These are phyloP conservation scores for Rhizoctonia solani DNA, from an alignment of 1,284 basidiomycete species.

Conservation along the genomic window DNA sequence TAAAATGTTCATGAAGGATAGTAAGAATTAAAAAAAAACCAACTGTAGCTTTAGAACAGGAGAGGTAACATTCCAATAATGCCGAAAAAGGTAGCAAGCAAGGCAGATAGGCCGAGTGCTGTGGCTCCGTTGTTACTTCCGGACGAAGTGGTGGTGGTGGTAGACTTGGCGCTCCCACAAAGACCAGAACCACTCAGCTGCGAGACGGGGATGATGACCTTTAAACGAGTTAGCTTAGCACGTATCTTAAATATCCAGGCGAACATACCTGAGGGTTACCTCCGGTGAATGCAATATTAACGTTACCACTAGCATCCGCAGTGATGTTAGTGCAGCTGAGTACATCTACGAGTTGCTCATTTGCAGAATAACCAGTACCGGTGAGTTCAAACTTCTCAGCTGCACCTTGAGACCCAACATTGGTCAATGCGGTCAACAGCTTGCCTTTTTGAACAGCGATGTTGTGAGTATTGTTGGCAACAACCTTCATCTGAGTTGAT, in stretches of 20 bases:
- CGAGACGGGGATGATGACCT: slow-evolving; percentile 36
- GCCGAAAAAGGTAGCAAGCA: not conserved
- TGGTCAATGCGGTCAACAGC: slow-evolving; percentile 67
- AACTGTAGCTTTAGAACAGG: not conserved
- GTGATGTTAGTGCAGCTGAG: slow-evolving; percentile 57
- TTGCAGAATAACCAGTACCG: slow-evolving; percentile 51
- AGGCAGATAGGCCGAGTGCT: not conserved
- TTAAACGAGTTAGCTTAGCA: not conserved
- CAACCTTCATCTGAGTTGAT: slow-evolving; percentile 56
- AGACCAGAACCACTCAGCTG: slow-evolving; percentile 33
- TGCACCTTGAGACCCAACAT: slow-evolving; percentile 55
- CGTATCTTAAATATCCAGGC: not conserved
- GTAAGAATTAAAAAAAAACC: not conserved
- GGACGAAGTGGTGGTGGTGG: not conserved
- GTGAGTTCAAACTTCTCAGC: slow-evolving; percentile 41
- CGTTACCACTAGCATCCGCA: slow-evolving; percentile 54
- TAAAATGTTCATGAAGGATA: not conserved
- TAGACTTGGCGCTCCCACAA: slow-evolving; percentile 32
- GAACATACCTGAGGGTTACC: slow-evolving; percentile 52
- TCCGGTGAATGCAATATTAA: slow-evolving; percentile 45
- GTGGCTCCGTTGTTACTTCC: slow-evolving; percentile 8
- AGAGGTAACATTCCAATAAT: slow-evolving; percentile 10
- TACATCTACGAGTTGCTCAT: slow-evolving; percentile 63
- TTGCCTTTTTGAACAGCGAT: slow-evolving; percentile 67
- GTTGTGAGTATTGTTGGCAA: slow-evolving; percentile 50